These are phyloP conservation scores for Anisodus tanguticus DNA, from an alignment of 257 asterid species.

Conservation along the genomic window DNA sequence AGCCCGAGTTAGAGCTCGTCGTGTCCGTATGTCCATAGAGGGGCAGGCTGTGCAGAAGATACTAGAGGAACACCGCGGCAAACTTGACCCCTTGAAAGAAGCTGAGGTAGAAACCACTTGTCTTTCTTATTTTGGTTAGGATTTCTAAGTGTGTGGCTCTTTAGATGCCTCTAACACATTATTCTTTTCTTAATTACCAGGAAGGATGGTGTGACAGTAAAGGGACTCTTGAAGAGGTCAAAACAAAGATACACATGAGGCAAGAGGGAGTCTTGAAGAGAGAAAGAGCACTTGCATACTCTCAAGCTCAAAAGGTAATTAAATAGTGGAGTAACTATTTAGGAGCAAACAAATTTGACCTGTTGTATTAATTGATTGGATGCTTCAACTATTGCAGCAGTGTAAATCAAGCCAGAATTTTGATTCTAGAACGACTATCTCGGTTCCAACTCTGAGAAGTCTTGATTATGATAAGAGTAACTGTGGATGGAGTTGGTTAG, in stretches of 20 bases:
- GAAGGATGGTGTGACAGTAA: slow-evolving; percentile 94
- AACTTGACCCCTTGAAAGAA: slow-evolving; percentile 59
- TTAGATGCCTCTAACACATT: not conserved
- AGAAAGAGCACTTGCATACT: slow-evolving; percentile 88
- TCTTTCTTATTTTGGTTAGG: not conserved
- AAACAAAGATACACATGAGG: slow-evolving; percentile 84
- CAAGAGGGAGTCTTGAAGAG: slow-evolving; percentile 88
- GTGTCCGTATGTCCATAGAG: slow-evolving; percentile 80
- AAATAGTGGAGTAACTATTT: not conserved
- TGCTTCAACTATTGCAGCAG: slow-evolving; percentile 43
- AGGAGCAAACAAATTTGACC: not conserved
- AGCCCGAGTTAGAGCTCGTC: slow-evolving; percentile 92
- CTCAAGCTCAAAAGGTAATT: slow-evolving; percentile 79
- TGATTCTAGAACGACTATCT: slow-evolving; percentile 45
- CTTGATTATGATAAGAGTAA: slow-evolving; percentile 56
- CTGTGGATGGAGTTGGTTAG: slow-evolving; percentile 95
- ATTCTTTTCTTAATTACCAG: slow-evolving; percentile 40
- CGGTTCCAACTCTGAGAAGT: slow-evolving; percentile 49
- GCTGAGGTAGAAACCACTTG: slow-evolving; percentile 67
- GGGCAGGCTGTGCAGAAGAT: slow-evolving; percentile 88
- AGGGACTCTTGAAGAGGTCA: slow-evolving; percentile 78
- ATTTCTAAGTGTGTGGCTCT: not conserved
- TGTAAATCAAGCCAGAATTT: slow-evolving; percentile 57
- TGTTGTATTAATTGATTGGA: not conserved
- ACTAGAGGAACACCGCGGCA: slow-evolving; percentile 63